These are phyloP conservation scores for Tarenaya hassleriana DNA, from an alignment of 345 rosid genomes.

Conservation along the genomic window DNA sequence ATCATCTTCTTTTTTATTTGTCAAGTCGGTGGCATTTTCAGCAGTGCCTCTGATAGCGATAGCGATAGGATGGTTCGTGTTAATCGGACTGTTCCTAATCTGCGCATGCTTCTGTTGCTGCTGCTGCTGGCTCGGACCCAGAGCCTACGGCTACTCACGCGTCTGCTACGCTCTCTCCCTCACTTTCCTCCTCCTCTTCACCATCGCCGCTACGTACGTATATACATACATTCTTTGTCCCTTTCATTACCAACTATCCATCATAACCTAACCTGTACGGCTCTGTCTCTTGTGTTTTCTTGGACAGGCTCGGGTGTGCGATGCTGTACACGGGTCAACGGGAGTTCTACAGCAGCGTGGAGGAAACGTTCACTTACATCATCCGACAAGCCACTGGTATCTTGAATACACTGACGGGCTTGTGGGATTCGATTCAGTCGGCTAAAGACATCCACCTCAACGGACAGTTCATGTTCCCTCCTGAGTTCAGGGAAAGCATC, in stretches of 20 bases:
- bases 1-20: no score
- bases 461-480: constrained; percentile 31
- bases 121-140: constrained; percentile 36
- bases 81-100: constrained; percentile 36
- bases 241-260: no score
- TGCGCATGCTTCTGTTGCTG: constrained; percentile 32
- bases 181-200: constrained; percentile 38
- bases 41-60: constrained; percentile 41
- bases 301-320: constrained; percentile 39
- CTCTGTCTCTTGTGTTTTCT: no score
- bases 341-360: constrained; percentile 33
- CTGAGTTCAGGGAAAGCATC: constrained; percentile 29
- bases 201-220: constrained; percentile 41
- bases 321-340: constrained; percentile 39
- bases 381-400: constrained; percentile 29
- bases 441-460: constrained; percentile 31
- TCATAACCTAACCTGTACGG: no score
- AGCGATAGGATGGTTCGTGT: constrained; percentile 41
- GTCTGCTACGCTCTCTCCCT: constrained; percentile 37
- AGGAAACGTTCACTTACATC: constrained; percentile 28
- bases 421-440: constrained; percentile 31
- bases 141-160: constrained; percentile 33
- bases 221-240: no score
- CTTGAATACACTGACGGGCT: constrained; percentile 25
- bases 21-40: constrained; percentile 49